phyloP scores from a whole-genome alignment of 176 grass and related monocot species.

The Puccinellia tenuiflora region DNA sequence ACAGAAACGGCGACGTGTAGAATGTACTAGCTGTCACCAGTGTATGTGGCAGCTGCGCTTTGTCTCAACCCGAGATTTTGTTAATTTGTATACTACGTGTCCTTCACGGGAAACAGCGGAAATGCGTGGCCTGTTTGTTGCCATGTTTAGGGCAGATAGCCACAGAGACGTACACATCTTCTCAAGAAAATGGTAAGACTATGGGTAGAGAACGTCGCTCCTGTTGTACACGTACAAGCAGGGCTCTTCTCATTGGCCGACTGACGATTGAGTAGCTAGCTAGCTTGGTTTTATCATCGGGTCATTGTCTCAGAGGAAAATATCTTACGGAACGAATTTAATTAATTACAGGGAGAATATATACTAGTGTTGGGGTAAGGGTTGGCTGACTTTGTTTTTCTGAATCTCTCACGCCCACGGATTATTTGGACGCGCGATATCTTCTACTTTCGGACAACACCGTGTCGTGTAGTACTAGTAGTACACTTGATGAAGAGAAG shows the following conservation, averaged over 20 bases:
- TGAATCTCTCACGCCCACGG: not conserved
- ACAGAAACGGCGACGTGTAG: no score
- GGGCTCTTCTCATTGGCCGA: not conserved
- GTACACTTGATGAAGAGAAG: not conserved
- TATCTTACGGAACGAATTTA: not conserved
- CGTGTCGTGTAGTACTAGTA: not conserved
- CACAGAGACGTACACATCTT: not conserved
- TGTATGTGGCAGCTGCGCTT: no score
- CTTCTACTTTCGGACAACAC: not conserved
- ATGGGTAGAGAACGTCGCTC: not conserved
- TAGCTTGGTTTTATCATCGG: not conserved
- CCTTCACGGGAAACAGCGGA: no score
- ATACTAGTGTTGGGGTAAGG: not conserved
- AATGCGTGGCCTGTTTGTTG: not conserved
- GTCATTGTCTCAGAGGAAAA: slow-evolving; percentile 18
- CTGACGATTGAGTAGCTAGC: no score
- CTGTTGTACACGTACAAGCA: no score
- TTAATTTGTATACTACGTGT: no score
- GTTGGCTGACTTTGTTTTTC: not conserved
- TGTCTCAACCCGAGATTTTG: no score
- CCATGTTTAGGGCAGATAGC: not conserved
- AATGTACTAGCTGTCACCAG: no score
- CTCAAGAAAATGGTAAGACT: not conserved
- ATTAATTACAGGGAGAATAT: not conserved
- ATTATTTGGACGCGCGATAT: not conserved